phyloP scores from a whole-genome alignment of 2,329 filamentous ascomycete genomes.

The Epichloe baconii region DNA sequence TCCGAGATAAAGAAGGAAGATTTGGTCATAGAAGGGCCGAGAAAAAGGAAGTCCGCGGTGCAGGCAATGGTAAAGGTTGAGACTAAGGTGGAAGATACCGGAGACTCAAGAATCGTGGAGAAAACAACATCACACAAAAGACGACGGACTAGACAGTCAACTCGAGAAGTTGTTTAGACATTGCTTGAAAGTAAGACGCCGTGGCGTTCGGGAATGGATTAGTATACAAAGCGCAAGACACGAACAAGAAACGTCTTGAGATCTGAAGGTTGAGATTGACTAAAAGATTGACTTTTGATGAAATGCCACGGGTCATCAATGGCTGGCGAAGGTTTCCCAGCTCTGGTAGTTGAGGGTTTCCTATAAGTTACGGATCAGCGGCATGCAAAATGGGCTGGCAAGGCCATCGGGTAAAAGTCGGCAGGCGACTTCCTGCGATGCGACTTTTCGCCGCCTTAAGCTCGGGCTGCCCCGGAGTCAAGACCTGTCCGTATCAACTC shows the following conservation, averaged over 20 bases:
- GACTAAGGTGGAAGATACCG: conserved; percentile 12
- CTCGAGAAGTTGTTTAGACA: background rate
- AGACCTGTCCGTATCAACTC: conserved; percentile 8
- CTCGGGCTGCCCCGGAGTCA: background rate
- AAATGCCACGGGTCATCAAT: no score
- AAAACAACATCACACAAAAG: conserved; percentile 16
- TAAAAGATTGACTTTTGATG: no score
- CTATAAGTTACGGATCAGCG: background rate
- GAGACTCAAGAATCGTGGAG: conserved; percentile 10
- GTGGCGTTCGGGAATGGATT: no score
- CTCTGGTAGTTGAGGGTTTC: background rate
- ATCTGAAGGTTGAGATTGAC: no score
- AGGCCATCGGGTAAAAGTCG: conserved; percentile 21
- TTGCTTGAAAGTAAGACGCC: background rate
- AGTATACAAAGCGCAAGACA: no score
- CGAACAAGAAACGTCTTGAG: no score
- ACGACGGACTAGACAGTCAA: conserved; percentile 12
- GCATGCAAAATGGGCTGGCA: background rate
- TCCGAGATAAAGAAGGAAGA: conserved; percentile 11
- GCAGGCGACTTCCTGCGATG: conserved; percentile 1
- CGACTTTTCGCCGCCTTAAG: conserved; percentile 20
- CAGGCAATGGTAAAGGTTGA: conserved; percentile 8
- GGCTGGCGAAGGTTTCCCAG: background rate
- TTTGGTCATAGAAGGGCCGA: conserved; percentile 13
- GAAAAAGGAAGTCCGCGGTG: conserved; percentile 14